Conservation (phyloP, 805 yeast genomes). For the Candida ipomoeae region DNA sequence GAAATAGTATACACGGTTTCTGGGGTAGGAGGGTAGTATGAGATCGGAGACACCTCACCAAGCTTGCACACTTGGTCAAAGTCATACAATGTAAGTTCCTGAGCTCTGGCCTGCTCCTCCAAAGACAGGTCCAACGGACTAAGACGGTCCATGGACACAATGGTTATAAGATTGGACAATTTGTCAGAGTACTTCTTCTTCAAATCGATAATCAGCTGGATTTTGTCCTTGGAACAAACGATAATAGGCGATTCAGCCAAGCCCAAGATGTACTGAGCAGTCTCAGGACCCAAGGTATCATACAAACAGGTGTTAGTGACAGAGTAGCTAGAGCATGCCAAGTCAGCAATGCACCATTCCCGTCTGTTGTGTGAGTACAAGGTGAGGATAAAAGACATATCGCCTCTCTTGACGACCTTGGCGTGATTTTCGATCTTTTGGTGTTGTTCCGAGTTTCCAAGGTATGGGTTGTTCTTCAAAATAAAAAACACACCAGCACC, state of each 20-base stretch:
- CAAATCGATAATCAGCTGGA: constrained; percentile 45
- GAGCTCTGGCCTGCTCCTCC: constrained; percentile 12
- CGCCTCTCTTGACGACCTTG: constrained; percentile 12
- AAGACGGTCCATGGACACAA: constrained; percentile 50
- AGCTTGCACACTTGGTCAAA: constrained; percentile 28
- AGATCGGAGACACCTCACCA: constrained; percentile 36
- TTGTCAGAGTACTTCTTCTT: constrained; percentile 29
- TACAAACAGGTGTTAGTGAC: constrained; percentile 39
- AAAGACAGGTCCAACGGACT: constrained; percentile 11
- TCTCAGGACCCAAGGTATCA: constrained; percentile 36
- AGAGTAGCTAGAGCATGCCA: constrained; percentile 30
- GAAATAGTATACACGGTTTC: constrained; percentile 38
- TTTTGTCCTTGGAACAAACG: constrained; percentile 46
- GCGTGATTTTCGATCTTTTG: constrained; percentile 20
- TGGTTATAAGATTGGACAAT: constrained; percentile 42
- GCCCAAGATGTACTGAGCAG: constrained; percentile 31
- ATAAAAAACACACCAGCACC: constrained; percentile 17
- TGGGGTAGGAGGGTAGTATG: constrained; percentile 27
- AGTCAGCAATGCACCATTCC: constrained; percentile 38
- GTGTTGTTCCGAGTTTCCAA: constrained; percentile 23
- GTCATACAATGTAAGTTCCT: constrained; percentile 22
- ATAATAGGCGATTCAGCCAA: constrained; percentile 23
- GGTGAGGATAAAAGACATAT: constrained; percentile 30
- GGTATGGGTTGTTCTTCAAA: constrained; percentile 29
- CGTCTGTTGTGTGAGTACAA: constrained; percentile 31